phyloP scores from a whole-genome alignment of 1,284 basidiomycete species.

The Omphalotus olearius region DNA sequence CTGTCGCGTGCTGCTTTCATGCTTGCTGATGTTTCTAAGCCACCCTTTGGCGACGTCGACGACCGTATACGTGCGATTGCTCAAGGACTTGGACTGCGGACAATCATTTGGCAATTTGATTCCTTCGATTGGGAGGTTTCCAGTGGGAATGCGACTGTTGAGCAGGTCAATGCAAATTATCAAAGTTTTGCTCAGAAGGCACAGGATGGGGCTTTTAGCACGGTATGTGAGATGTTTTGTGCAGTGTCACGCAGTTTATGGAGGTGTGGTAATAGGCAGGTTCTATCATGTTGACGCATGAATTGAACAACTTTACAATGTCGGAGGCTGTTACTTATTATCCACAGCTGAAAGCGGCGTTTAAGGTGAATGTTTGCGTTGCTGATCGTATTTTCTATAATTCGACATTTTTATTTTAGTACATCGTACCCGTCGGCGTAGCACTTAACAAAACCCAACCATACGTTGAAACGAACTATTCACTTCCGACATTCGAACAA shows the following conservation, averaged over 20 bases:
- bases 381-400: too few relatives aligned
- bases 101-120: conserved; percentile 66
- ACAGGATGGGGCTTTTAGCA: conserved; percentile 35
- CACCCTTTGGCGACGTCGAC: conserved; percentile 60
- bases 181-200: conserved; percentile 32
- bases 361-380: conserved; percentile 26
- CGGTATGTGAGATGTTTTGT: conserved; percentile 21
- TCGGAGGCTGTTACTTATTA: conserved; percentile 21
- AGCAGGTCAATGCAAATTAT: conserved; percentile 40
- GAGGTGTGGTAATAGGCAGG: conserved; percentile 20
- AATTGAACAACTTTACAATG: conserved; percentile 25
- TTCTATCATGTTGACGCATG: conserved; percentile 39
- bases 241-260: too few relatives aligned
- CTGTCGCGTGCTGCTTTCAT: too few relatives aligned
- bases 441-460: conserved; percentile 42
- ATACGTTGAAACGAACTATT: conserved; percentile 41
- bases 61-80: conserved; percentile 73
- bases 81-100: conserved; percentile 51
- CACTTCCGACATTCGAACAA: conserved; percentile 38
- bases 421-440: conserved; percentile 46
- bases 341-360: conserved; percentile 32
- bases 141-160: conserved; percentile 36
- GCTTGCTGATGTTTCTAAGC: conserved; percentile 25
- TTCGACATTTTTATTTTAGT: conserved; percentile 17
- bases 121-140: conserved; percentile 67